Conservation (phyloP, 2,329 filamentous ascomycete species). For the Apiospora arundinis region DNA sequence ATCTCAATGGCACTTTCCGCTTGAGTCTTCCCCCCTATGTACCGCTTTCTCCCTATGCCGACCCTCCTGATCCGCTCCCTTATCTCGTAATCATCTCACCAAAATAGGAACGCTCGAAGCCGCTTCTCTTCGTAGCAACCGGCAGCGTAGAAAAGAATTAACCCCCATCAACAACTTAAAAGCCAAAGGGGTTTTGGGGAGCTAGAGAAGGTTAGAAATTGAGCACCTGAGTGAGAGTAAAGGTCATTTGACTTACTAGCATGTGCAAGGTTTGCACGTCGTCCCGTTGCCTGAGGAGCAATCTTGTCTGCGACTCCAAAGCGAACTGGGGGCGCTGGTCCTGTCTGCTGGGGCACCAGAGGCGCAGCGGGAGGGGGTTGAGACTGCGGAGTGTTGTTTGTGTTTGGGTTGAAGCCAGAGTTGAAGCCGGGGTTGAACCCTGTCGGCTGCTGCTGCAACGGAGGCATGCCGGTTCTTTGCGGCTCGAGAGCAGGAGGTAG, state of each 20-base stretch:
- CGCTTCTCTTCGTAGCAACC: not conserved
- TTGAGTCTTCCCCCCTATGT: slow-evolving; percentile 11
- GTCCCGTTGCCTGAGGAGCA: slow-evolving; percentile 83
- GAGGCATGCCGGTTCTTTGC: slow-evolving; percentile 59
- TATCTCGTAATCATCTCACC: not conserved
- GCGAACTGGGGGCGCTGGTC: slow-evolving; percentile 83
- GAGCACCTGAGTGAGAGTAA: not conserved
- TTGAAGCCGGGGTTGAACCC: slow-evolving; percentile 55
- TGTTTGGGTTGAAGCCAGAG: slow-evolving; percentile 52
- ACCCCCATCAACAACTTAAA: slow-evolving; percentile 37
- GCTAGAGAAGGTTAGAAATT: slow-evolving; percentile 40
- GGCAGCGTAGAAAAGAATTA: slow-evolving; percentile 6
- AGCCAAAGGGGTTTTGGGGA: slow-evolving; percentile 61
- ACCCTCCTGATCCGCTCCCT: slow-evolving; percentile 3
- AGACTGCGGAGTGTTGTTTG: slow-evolving; percentile 51
- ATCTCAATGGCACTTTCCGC: slow-evolving; percentile 15
- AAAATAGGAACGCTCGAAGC: not conserved
- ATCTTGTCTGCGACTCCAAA: slow-evolving; percentile 89
- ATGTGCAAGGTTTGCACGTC: slow-evolving; percentile 88
- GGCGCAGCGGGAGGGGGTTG: slow-evolving; percentile 66
- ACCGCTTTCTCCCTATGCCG: not conserved
- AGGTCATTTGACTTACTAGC: slow-evolving; percentile 77
- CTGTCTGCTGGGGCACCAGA: slow-evolving; percentile 79
- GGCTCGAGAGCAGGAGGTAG: slow-evolving; percentile 66
- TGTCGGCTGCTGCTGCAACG: slow-evolving; percentile 56